Percentiles rank a stretch among this genome's conserved stretches.
phyloP scores from a whole-genome alignment of 1,139 yeast species.

The Diutina ranongensis region DNA sequence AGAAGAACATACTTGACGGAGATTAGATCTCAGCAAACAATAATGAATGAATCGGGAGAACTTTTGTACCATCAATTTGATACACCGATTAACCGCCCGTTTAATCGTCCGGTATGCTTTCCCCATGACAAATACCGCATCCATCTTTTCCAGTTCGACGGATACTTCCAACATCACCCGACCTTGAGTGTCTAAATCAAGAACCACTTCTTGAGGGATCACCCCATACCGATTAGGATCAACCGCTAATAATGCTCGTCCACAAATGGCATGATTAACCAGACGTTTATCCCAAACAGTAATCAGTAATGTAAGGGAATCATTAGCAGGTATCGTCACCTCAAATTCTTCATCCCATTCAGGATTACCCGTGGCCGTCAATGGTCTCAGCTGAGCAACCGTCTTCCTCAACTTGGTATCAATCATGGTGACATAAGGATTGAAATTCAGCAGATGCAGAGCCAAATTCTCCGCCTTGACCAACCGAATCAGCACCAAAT shows the following conservation, averaged over 20 bases:
- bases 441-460: conserved; percentile 36
- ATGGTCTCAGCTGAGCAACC: conserved; percentile 61
- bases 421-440: conserved; percentile 57
- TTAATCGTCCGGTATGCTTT: conserved; percentile 56
- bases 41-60: conserved; percentile 31
- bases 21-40: conserved; percentile 32
- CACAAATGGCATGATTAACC: conserved; percentile 54
- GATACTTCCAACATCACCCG: conserved; percentile 51
- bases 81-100: conserved; percentile 52
- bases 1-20: conserved; percentile 42
- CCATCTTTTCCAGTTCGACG: conserved; percentile 67
- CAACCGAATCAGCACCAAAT: conserved; percentile 55
- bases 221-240: conserved; percentile 65
- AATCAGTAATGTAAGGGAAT: conserved; percentile 35
- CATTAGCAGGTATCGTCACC: conserved; percentile 31
- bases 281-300: conserved; percentile 65
- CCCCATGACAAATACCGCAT: conserved; percentile 72
- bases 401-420: conserved; percentile 48
- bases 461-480: conserved; percentile 62
- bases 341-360: conserved; percentile 89
- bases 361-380: conserved; percentile 46
- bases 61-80: conserved; percentile 57
- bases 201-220: conserved; percentile 46
- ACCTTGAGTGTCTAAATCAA: conserved; percentile 64
- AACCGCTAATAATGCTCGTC: conserved; percentile 50